A percentile compares a stretch with the other conserved stretches of the same genome.
Evolutionary conservation across 345 rosid species (phyloP).

Genomic region (Hypericum androsaemum): DNA sequence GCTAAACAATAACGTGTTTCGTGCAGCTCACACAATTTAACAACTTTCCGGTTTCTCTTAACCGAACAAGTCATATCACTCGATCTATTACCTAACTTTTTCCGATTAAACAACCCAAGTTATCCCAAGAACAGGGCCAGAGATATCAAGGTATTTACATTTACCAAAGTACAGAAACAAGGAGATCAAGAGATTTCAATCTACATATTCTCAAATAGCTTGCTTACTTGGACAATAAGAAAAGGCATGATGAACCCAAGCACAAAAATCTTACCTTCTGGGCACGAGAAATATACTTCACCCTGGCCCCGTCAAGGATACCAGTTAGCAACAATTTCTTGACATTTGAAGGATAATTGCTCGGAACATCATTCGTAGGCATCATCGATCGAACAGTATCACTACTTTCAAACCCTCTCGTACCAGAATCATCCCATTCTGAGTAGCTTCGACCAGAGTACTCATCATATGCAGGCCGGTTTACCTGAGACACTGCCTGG

Average conservation of each 20-base stretch:
- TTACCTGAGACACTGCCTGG: constrained; percentile 7
- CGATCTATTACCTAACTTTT: too few species aligned
- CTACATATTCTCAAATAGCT: too few species aligned
- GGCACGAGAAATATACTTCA: constrained; percentile 52
- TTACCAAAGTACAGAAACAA: too few species aligned
- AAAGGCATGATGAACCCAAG: neutral
- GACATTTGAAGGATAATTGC: constrained; percentile 57
- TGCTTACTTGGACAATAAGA: too few species aligned
- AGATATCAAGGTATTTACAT: too few species aligned
- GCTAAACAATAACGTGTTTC: too few species aligned
- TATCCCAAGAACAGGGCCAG: too few species aligned
- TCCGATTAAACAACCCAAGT: too few species aligned
- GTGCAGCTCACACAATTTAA: too few species aligned
- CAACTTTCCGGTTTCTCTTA: too few species aligned
- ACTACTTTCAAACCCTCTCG: constrained; percentile 17
- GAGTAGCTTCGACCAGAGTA: constrained; percentile 10
- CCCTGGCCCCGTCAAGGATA: constrained; percentile 75
- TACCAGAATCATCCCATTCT: constrained; percentile 14
- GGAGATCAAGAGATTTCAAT: too few species aligned
- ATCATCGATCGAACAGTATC: constrained; percentile 46
- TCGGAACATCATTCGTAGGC: constrained; percentile 69
- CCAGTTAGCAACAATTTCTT: constrained; percentile 70
- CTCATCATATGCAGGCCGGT: constrained; percentile 16
- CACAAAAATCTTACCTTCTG: constrained; percentile 33
- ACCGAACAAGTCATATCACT: too few species aligned